These are phyloP conservation scores for Fraxinus ornus DNA, from an alignment of 305 asterid genomes.

Conservation along the genomic window DNA sequence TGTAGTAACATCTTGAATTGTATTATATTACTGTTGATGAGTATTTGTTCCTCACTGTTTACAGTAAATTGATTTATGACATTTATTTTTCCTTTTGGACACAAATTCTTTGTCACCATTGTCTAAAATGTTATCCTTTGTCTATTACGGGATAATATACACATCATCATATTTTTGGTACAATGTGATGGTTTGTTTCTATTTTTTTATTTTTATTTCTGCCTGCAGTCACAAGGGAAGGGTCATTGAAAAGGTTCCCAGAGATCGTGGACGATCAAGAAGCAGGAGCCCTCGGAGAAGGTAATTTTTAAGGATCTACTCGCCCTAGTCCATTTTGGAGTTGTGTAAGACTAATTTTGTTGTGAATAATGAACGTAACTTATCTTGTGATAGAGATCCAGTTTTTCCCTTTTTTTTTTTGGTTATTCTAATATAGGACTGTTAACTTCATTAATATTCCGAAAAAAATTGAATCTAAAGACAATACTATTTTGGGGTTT, in stretches of 20 bases:
- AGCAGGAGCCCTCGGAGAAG: slow-evolving; percentile 36
- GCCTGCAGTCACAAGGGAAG: slow-evolving; percentile 29
- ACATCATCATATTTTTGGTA: not conserved
- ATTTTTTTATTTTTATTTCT: not conserved
- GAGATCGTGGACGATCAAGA: slow-evolving; percentile 23
- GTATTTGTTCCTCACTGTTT: not conserved
- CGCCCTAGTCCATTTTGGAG: not conserved
- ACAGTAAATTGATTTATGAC: not conserved
- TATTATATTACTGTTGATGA: not conserved
- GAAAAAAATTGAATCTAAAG: not conserved
- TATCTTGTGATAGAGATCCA: not conserved
- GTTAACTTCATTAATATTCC: not conserved
- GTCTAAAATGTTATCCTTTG: not conserved
- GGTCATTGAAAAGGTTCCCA: slow-evolving; percentile 28
- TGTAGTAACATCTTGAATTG: not conserved
- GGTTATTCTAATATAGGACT: not conserved
- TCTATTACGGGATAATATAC: not conserved
- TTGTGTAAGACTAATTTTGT: not conserved
- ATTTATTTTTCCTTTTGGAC: not conserved
- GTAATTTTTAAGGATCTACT: slow-evolving; percentile 3
- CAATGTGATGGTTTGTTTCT: not conserved
- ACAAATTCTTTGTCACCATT: not conserved
- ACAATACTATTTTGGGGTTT: not conserved
- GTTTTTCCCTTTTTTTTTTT: not conserved
- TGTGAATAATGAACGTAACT: not conserved